Conservation (phyloP, 139 green algal genomes). For the Coelastrella sp. region DNA sequence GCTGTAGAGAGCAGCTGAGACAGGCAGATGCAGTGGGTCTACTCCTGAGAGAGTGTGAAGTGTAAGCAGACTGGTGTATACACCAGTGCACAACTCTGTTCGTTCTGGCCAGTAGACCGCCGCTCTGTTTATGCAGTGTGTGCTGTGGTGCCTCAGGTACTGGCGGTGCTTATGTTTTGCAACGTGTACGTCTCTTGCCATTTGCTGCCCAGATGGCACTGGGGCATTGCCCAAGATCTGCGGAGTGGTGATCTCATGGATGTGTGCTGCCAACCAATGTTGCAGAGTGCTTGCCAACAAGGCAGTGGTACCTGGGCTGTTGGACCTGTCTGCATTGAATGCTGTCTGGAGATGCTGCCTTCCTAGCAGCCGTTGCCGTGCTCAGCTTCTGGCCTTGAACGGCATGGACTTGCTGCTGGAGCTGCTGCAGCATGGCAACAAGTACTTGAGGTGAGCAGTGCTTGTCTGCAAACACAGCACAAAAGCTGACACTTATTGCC, state of each 20-base stretch:
- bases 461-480: no score
- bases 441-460: constrained; percentile 41
- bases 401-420: constrained; percentile 58
- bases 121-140: no score
- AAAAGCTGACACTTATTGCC: no score
- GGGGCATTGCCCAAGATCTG: no score
- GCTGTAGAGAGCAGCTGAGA: not conserved
- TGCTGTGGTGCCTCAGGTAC: no score
- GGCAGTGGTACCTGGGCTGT: constrained; percentile 55
- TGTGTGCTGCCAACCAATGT: no score
- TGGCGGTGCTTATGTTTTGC: no score
- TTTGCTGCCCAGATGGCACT: no score
- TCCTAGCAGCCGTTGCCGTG: constrained; percentile 32
- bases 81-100: not conserved
- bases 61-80: not conserved
- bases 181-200: no score
- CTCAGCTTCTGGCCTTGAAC: constrained; percentile 35
- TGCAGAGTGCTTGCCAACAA: no score
- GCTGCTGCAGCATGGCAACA: constrained; percentile 50
- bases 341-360: constrained; percentile 60
- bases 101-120: no score
- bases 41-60: constrained; percentile 54
- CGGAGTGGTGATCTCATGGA: no score
- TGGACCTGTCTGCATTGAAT: constrained; percentile 60
- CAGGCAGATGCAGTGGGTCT: constrained; percentile 40